Percentiles rank a stretch among this genome's conserved stretches.
phyloP scores from a whole-genome alignment of 2,329 filamentous ascomycete genomes.

The Trichoderma sp. region DNA sequence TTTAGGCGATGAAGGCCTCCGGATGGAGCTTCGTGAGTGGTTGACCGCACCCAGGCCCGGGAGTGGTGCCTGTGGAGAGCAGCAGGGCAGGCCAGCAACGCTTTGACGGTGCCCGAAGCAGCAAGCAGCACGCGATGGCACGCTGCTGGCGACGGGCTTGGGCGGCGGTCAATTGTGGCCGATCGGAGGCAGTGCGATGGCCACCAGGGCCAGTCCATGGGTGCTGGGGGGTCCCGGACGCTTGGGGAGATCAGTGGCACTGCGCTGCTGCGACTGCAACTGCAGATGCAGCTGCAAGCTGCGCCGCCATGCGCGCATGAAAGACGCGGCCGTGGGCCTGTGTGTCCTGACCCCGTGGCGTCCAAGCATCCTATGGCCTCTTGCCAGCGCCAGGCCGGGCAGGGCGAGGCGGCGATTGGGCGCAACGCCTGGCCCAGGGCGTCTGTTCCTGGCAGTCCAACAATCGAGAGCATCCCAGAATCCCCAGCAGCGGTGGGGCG shows the following conservation, averaged over 20 bases:
- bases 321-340: constrained; percentile 30
- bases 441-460: constrained; percentile 28
- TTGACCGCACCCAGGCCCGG: constrained; percentile 31
- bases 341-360: constrained; percentile 29
- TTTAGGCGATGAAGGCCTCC: constrained; percentile 37
- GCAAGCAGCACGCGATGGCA: background rate
- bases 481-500: constrained; percentile 22
- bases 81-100: too few relatives aligned
- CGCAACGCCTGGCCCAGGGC: constrained; percentile 36
- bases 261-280: constrained; percentile 24
- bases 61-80: constrained; percentile 33
- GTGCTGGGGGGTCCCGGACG: constrained; percentile 20
- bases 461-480: background rate
- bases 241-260: constrained; percentile 27
- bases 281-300: constrained; percentile 36
- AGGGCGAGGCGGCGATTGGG: constrained; percentile 43
- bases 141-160: constrained; percentile 15
- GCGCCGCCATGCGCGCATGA: constrained; percentile 49
- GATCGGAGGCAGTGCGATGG: constrained; percentile 28
- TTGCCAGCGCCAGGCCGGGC: constrained; percentile 31
- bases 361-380: constrained; percentile 30
- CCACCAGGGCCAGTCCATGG: constrained; percentile 22
- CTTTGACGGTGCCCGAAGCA: constrained; percentile 6
- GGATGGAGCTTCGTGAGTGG: constrained; percentile 38
- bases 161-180: constrained; percentile 25